Percentiles rank a stretch among this genome's conserved stretches.
Conservation (phyloP, 2,329 filamentous ascomycete genomes). For the Talaromyces atroroseus region DNA sequence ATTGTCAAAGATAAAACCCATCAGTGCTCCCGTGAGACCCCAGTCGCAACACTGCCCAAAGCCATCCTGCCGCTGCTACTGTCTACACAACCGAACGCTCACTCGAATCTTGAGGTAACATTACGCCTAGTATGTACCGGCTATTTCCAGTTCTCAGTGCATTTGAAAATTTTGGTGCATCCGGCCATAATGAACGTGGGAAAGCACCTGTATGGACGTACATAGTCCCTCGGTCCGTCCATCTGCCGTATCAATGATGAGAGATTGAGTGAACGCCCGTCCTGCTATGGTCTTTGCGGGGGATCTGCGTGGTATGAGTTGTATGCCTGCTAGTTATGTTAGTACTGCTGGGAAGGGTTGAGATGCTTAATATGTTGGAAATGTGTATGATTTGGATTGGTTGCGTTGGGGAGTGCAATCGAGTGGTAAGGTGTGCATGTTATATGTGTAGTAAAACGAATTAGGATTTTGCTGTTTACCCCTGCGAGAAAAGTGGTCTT, state of each 20-base stretch:
- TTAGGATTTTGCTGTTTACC: not conserved
- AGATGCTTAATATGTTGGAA: not conserved
- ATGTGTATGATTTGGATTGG: not conserved
- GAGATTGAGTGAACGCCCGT: too few relatives aligned
- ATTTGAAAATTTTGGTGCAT: constrained; percentile 9
- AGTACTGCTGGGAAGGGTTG: not conserved
- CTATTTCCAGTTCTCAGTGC: constrained; percentile 4
- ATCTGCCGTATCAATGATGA: too few relatives aligned
- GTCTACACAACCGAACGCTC: not conserved
- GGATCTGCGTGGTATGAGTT: not conserved
- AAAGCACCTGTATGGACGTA: not conserved
- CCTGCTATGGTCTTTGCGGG: not conserved
- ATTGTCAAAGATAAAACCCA: not conserved
- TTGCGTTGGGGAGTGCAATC: not conserved
- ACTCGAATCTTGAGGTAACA: constrained; percentile 1
- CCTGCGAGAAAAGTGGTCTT: not conserved
- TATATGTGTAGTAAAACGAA: not conserved
- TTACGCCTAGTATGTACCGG: constrained; percentile 2
- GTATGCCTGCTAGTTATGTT: not conserved
- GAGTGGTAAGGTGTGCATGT: not conserved
- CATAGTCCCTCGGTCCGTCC: not conserved
- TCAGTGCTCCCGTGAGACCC: not conserved
- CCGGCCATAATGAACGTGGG: constrained; percentile 7
- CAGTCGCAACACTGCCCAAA: not conserved
- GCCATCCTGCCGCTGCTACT: not conserved